A percentile compares a stretch with the other conserved stretches of the same genome.
Evolutionary conservation across 208 protist genomes (phyloP).

Genomic region (Herpetomonas samuelpessoai): DNA sequence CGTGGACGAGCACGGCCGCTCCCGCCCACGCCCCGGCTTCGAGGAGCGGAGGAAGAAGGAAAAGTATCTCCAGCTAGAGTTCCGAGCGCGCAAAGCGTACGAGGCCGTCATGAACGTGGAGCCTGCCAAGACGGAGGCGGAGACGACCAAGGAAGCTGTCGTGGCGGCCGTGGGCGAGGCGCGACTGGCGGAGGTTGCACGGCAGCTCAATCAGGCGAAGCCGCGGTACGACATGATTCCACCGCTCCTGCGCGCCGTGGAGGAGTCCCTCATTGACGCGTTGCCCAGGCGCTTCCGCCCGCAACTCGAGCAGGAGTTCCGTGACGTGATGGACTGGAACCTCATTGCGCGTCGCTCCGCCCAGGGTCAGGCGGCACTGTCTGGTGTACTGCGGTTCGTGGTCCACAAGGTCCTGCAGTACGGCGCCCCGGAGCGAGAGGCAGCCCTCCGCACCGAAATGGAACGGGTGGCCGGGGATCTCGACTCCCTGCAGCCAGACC

Average conservation of each 20-base stretch:
- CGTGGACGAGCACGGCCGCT: slow-evolving; percentile 59
- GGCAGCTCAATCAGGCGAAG: slow-evolving; percentile 49
- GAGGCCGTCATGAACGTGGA: slow-evolving; percentile 53
- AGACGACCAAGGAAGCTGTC: slow-evolving; percentile 19
- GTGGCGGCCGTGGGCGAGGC: slow-evolving; percentile 36
- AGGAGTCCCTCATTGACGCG: slow-evolving; percentile 58
- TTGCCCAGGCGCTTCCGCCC: slow-evolving; percentile 60
- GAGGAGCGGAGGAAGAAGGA: slow-evolving; percentile 42
- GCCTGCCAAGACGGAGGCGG: slow-evolving; percentile 18
- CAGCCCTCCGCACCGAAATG: slow-evolving; percentile 26
- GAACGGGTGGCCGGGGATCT: slow-evolving; percentile 38
- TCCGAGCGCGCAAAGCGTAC: slow-evolving; percentile 69
- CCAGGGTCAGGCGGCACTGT: slow-evolving; percentile 42
- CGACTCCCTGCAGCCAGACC: slow-evolving; percentile 39
- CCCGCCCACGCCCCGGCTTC: slow-evolving; percentile 35
- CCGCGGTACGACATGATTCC: slow-evolving; percentile 44
- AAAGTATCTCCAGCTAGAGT: slow-evolving; percentile 47
- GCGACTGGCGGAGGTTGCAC: slow-evolving; percentile 39
- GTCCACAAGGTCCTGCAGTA: slow-evolving; percentile 59
- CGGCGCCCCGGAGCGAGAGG: slow-evolving; percentile 58
- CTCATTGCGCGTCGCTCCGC: slow-evolving; percentile 37
- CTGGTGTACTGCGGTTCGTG: slow-evolving; percentile 59
- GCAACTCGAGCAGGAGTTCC: slow-evolving; percentile 62
- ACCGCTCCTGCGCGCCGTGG: slow-evolving; percentile 42
- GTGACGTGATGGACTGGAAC: slow-evolving; percentile 76